A percentile compares a stretch with the other conserved stretches of the same genome.
These are phyloP conservation scores for Quercus lobata DNA, from an alignment of 331 rosid genomes.

Conservation along the genomic window DNA sequence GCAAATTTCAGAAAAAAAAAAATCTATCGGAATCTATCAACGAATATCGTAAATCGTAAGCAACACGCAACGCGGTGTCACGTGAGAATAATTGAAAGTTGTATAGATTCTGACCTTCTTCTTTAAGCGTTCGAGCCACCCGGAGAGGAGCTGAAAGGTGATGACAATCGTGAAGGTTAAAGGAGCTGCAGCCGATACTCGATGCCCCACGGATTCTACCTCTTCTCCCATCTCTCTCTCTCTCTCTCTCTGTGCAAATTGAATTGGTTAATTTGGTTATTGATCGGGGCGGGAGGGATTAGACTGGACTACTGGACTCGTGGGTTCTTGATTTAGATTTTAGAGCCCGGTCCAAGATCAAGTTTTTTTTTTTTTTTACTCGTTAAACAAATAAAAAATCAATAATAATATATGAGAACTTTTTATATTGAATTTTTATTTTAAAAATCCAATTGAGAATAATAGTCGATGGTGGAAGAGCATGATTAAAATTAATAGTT, in stretches of 20 bases:
- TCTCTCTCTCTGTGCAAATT: not conserved
- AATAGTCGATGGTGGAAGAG: too few relatives aligned
- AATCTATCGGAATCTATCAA: not conserved
- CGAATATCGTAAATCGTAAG: not conserved
- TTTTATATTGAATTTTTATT: too few relatives aligned
- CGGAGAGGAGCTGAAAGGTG: conserved; percentile 51
- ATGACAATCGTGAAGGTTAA: conserved; percentile 45
- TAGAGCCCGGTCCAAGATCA: too few relatives aligned
- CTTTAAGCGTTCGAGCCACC: conserved; percentile 50
- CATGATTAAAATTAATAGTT: too few relatives aligned
- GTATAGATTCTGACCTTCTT: conserved; percentile 22
- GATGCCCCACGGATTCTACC: conserved; percentile 28
- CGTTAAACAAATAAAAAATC: too few relatives aligned
- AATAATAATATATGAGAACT: too few relatives aligned
- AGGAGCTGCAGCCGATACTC: conserved; percentile 59
- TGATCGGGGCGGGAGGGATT: too few relatives aligned
- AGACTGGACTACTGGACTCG: too few relatives aligned
- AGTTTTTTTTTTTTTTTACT: too few relatives aligned
- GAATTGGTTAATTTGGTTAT: not conserved
- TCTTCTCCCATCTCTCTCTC: conserved; percentile 40
- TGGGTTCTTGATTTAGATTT: too few relatives aligned
- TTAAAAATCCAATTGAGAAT: too few relatives aligned
- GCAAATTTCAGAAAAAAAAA: not conserved
- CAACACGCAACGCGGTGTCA: not conserved
- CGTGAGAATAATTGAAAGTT: too few relatives aligned